Evolutionary conservation across 306 rosid species (phyloP).

Genomic region (Purshia tridentata): DNA sequence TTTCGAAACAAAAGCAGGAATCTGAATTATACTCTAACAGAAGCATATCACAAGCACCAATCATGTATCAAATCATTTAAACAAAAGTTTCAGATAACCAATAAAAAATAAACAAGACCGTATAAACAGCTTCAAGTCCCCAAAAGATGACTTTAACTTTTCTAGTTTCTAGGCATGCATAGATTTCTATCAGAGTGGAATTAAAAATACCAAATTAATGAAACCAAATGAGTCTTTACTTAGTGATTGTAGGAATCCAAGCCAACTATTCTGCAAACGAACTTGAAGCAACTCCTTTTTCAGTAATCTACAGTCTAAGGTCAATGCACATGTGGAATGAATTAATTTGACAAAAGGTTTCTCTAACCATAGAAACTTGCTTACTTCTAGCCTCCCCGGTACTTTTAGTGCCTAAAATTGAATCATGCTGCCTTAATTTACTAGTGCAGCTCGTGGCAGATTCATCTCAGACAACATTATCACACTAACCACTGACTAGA

Average conservation of each 20-base stretch:
- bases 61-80: slow-evolving; percentile 5
- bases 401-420: background rate
- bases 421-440: background rate
- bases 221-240: background rate
- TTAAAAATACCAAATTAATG: background rate
- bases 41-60: slow-evolving; percentile 19
- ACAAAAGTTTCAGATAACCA: background rate
- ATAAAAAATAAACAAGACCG: background rate
- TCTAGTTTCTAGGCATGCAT: background rate
- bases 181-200: background rate
- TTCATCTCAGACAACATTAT: background rate
- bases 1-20: slow-evolving; percentile 32
- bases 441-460: background rate
- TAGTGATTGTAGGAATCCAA: background rate
- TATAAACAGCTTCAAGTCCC: slow-evolving; percentile 6
- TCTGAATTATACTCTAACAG: slow-evolving; percentile 28
- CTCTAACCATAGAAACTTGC: background rate
- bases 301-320: background rate
- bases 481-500: background rate
- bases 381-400: background rate
- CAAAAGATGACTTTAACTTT: slow-evolving; percentile 5
- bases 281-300: background rate
- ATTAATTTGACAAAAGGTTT: background rate
- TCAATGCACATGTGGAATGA: background rate
- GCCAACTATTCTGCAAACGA: background rate